phyloP scores from a whole-genome alignment of 495 filamentous ascomycete genomes.

The Parathielavia hyrcaniae region DNA sequence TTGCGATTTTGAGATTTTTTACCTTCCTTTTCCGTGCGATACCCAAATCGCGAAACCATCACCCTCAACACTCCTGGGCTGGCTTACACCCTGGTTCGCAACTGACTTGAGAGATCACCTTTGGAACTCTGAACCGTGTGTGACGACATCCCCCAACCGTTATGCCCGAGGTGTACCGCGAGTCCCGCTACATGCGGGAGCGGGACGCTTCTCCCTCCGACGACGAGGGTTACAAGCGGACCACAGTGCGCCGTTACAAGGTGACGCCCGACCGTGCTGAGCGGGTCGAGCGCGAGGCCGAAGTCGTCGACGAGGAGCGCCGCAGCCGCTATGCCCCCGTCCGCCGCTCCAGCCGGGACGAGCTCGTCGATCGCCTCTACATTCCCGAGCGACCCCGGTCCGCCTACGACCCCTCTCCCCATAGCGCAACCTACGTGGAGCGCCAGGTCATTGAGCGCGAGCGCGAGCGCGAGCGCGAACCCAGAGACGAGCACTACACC shows the following conservation, averaged over 20 bases:
- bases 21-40: conserved; percentile 10
- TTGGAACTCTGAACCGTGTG: neutral
- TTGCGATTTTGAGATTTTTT: conserved; percentile 1
- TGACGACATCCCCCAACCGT: conserved; percentile 16
- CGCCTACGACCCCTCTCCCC: conserved; percentile 35
- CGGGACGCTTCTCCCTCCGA: conserved; percentile 42
- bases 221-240: conserved; percentile 45
- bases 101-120: neutral
- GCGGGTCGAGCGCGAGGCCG: conserved; percentile 39
- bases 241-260: conserved; percentile 52
- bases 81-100: conserved; percentile 6
- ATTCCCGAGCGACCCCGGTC: conserved; percentile 45
- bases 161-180: conserved; percentile 46
- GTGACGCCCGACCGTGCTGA: conserved; percentile 40
- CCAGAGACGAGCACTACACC: conserved; percentile 34
- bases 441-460: conserved; percentile 35
- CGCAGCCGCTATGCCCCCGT: conserved; percentile 38
- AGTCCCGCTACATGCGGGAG: conserved; percentile 43
- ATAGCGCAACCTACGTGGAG: conserved; percentile 35
- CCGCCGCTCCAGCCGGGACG: conserved; percentile 31
- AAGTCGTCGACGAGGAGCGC: conserved; percentile 47
- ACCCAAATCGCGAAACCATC: conserved; percentile 12
- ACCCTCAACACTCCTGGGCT: neutral
- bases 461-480: conserved; percentile 44
- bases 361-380: conserved; percentile 39